phyloP scores from a whole-genome alignment of 768 basidiomycete species.

The Leccinum arenicola region DNA sequence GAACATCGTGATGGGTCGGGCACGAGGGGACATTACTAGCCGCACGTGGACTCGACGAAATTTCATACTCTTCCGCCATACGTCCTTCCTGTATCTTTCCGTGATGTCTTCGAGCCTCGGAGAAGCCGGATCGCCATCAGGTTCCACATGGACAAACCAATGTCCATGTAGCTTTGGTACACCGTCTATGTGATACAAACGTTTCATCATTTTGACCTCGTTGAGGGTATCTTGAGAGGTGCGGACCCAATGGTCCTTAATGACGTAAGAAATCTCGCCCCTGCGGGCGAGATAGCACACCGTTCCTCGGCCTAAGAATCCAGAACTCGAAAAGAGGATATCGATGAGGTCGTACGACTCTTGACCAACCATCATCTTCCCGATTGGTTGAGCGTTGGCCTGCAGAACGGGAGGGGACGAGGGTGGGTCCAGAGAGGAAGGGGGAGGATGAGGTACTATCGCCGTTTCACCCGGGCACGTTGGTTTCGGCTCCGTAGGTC shows the following conservation, averaged over 20 bases:
- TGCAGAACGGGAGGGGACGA: not conserved
- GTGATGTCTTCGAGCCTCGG: not conserved
- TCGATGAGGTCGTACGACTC: not conserved
- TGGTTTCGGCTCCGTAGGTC: not conserved
- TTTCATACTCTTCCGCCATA: not conserved
- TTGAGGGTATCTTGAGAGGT: not conserved
- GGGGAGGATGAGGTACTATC: not conserved
- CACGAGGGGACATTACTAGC: not conserved
- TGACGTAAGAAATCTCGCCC: not conserved
- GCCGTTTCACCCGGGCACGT: too few relatives aligned
- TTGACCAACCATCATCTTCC: not conserved
- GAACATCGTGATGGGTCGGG: not conserved
- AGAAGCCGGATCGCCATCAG: not conserved
- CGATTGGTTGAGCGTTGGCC: not conserved
- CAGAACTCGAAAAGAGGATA: not conserved
- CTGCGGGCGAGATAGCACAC: not conserved
- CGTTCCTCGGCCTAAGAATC: not conserved
- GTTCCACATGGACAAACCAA: too few relatives aligned
- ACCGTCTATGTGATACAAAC: not conserved
- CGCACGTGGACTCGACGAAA: not conserved
- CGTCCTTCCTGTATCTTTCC: not conserved
- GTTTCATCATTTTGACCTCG: not conserved
- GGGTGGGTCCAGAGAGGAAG: not conserved
- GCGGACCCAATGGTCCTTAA: not conserved
- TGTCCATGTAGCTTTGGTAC: not conserved